Conservation (phyloP, 768 basidiomycete species). For the Termitomyces sp. region DNA sequence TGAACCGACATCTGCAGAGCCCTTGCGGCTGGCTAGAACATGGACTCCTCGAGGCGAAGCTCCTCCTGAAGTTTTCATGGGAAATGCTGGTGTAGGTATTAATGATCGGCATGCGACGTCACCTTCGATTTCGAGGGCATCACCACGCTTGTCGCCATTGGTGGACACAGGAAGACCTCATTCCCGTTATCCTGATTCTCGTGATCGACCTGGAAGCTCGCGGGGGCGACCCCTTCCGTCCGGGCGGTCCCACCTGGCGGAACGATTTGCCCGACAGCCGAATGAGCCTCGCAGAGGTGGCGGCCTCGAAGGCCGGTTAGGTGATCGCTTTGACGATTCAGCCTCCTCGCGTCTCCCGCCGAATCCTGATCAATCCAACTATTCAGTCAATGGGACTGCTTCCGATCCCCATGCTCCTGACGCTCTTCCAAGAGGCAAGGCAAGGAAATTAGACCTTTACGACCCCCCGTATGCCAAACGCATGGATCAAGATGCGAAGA, state of each 20-base stretch:
- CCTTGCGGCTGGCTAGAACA: slow-evolving; percentile 10
- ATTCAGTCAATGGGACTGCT: background rate
- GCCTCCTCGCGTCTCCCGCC: slow-evolving; percentile 10
- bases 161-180: slow-evolving; percentile 10
- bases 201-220: slow-evolving; percentile 10
- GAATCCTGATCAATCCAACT: slow-evolving; percentile 11
- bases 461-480: background rate
- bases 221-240: slow-evolving; percentile 2
- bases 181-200: slow-evolving; percentile 11
- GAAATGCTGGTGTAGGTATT: slow-evolving; percentile 1
- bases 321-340: slow-evolving; percentile 16
- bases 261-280: slow-evolving; percentile 2
- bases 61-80: slow-evolving; percentile 9
- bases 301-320: slow-evolving; percentile 17
- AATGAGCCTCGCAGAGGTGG: slow-evolving; percentile 8
- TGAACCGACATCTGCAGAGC: slow-evolving; percentile 1
- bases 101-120: slow-evolving; percentile 17
- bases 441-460: background rate
- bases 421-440: background rate
- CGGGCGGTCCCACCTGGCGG: background rate
- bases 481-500: background rate
- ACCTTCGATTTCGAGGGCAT: slow-evolving; percentile 23
- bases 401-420: background rate
- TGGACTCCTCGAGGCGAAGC: slow-evolving; percentile 19
- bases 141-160: slow-evolving; percentile 18